Percentiles rank a stretch among this genome's conserved stretches.
These are phyloP conservation scores for Avena eriantha DNA, from an alignment of 176 grass and related monocot genomes.

Conservation along the genomic window DNA sequence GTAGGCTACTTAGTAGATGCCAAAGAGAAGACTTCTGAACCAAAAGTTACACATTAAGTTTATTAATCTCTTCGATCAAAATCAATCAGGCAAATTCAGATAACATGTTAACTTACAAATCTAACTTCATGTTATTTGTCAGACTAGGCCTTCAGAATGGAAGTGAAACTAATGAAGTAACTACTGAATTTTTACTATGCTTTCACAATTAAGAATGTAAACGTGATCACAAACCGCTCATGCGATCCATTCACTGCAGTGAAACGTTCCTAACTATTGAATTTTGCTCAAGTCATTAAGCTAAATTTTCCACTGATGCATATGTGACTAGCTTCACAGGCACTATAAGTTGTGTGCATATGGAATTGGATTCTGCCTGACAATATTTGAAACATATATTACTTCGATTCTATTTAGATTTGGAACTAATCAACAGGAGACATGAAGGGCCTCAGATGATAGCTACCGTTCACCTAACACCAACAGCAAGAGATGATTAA, in stretches of 20 bases:
- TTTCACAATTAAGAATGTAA: background rate
- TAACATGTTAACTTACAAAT: background rate
- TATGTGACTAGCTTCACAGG: background rate
- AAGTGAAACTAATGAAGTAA: constrained; percentile 24
- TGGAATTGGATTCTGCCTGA: background rate
- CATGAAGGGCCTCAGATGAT: background rate
- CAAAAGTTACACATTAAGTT: background rate
- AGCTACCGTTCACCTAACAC: background rate
- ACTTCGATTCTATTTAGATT: background rate
- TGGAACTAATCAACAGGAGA: constrained; percentile 1
- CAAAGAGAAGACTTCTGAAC: background rate
- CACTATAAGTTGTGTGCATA: background rate
- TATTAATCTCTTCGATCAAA: background rate
- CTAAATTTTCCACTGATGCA: background rate
- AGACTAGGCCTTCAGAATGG: background rate
- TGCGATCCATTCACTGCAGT: background rate
- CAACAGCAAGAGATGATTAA: constrained; percentile 25
- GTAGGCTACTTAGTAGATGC: background rate
- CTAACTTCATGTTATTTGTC: background rate
- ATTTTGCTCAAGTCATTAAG: background rate
- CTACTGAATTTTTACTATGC: background rate
- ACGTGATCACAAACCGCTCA: background rate
- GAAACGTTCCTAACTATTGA: background rate
- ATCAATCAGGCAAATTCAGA: background rate
- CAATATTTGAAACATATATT: background rate